Percentiles rank a stretch among this genome's conserved stretches.
Conservation (phyloP, 805 yeast genomes). For the Jamesozyma piceae region DNA sequence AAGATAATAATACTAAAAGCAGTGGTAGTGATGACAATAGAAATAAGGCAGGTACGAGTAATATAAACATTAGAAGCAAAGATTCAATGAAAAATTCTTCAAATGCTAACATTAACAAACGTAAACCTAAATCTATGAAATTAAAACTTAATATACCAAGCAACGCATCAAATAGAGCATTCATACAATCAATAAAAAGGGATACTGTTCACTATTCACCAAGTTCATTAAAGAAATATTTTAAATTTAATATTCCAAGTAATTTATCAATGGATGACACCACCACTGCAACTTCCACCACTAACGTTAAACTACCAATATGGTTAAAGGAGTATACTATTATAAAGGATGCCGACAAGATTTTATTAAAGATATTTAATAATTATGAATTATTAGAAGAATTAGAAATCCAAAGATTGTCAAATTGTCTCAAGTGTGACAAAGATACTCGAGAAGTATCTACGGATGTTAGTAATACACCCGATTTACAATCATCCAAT, state of each 20-base stretch:
- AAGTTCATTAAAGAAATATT: slow-evolving; percentile 23
- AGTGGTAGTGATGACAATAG: neutral
- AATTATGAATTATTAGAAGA: slow-evolving; percentile 32
- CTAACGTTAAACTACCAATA: slow-evolving; percentile 18
- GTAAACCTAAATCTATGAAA: neutral
- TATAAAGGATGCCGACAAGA: slow-evolving; percentile 12
- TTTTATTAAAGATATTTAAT: slow-evolving; percentile 22
- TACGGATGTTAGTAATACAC: neutral
- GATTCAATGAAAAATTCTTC: neutral
- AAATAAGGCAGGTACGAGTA: neutral
- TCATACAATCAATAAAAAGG: slow-evolving; percentile 27
- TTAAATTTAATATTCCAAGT: slow-evolving; percentile 22
- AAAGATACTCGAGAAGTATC: neutral
- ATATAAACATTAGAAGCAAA: neutral
- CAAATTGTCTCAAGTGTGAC: slow-evolving; percentile 16
- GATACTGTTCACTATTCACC: slow-evolving; percentile 29
- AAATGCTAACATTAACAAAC: too few species aligned
- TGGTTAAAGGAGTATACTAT: slow-evolving; percentile 24
- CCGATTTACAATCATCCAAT: slow-evolving; percentile 10
- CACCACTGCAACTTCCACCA: neutral
- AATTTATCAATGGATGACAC: slow-evolving; percentile 12
- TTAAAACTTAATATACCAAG: slow-evolving; percentile 18
- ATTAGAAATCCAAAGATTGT: slow-evolving; percentile 24
- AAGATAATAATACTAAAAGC: neutral
- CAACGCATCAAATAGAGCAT: slow-evolving; percentile 14